phyloP scores from a whole-genome alignment of 768 basidiomycete genomes.

The Hygrophoropsis aurantiaca region DNA sequence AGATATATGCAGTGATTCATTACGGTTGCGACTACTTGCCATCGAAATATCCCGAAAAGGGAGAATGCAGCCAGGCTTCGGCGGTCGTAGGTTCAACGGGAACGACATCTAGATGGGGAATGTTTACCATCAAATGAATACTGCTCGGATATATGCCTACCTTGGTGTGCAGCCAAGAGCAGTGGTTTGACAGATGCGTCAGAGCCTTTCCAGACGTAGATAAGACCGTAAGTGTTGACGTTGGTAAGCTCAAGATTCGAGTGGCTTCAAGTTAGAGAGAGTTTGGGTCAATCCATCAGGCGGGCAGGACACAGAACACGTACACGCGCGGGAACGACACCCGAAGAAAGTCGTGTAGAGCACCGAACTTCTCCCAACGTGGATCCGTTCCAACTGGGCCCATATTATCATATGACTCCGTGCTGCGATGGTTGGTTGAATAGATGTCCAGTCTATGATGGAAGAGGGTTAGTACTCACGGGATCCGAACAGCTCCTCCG shows the following conservation, averaged over 20 bases:
- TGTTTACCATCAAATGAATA: not conserved
- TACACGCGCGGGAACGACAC: constrained; percentile 64
- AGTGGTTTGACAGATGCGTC: constrained; percentile 62
- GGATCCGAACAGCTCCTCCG: constrained; percentile 39
- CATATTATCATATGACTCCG: constrained; percentile 53
- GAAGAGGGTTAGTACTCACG: no score
- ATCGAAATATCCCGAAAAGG: constrained; percentile 63
- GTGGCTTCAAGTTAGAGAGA: constrained; percentile 39
- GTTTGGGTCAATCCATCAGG: not conserved
- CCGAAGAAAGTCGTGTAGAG: constrained; percentile 56
- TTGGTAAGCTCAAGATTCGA: constrained; percentile 51
- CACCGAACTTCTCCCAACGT: constrained; percentile 53
- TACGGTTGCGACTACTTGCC: constrained; percentile 36
- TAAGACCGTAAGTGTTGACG: constrained; percentile 76
- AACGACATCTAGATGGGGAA: constrained; percentile 53
- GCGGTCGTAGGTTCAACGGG: constrained; percentile 59
- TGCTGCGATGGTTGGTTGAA: constrained; percentile 31
- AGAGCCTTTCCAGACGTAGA: constrained; percentile 71
- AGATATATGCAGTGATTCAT: not conserved
- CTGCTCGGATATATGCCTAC: constrained; percentile 24
- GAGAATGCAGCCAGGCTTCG: constrained; percentile 58
- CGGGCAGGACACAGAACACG: constrained; percentile 9
- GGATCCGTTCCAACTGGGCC: constrained; percentile 46
- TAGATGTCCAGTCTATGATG: not conserved
- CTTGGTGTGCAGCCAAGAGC: constrained; percentile 68